Conservation (phyloP, 371 early-diverging fungal species). For the Mucor mucedo region DNA sequence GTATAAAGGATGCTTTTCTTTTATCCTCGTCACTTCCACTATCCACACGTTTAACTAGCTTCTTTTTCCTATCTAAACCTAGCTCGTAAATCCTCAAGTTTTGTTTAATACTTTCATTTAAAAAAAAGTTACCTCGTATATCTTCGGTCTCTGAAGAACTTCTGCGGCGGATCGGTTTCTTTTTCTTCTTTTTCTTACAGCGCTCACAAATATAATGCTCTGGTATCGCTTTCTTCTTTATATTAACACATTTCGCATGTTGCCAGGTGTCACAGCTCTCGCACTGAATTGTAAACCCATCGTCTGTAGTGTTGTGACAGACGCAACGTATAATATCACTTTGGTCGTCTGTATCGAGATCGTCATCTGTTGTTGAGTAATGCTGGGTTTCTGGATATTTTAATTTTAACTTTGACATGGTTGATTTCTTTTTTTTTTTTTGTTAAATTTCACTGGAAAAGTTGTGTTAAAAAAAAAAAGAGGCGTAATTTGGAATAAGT, state of each 20-base stretch:
- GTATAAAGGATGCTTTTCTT: conserved; percentile 3
- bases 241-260: conserved; percentile 84
- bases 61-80: conserved; percentile 1
- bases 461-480: not conserved
- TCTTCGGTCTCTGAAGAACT: not conserved
- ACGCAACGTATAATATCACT: conserved; percentile 84
- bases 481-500: not conserved
- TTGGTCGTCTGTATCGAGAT: conserved; percentile 2
- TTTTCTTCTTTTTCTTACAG: conserved; percentile 53
- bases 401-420: conserved; percentile 6
- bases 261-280: conserved; percentile 96
- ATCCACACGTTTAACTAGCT: conserved; percentile 2
- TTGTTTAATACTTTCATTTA: not conserved
- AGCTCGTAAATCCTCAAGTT: not conserved
- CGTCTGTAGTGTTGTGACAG: conserved; percentile 93
- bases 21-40: conserved; percentile 11
- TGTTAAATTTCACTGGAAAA: not conserved
- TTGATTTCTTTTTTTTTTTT: not conserved
- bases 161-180: not conserved
- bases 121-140: not conserved
- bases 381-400: not conserved
- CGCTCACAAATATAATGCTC: conserved; percentile 86
- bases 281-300: conserved; percentile 98
- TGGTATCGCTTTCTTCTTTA: conserved; percentile 36
- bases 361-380: conserved; percentile 6